Conservation (phyloP, 768 basidiomycete species). For the Gymnopilus junonius region DNA sequence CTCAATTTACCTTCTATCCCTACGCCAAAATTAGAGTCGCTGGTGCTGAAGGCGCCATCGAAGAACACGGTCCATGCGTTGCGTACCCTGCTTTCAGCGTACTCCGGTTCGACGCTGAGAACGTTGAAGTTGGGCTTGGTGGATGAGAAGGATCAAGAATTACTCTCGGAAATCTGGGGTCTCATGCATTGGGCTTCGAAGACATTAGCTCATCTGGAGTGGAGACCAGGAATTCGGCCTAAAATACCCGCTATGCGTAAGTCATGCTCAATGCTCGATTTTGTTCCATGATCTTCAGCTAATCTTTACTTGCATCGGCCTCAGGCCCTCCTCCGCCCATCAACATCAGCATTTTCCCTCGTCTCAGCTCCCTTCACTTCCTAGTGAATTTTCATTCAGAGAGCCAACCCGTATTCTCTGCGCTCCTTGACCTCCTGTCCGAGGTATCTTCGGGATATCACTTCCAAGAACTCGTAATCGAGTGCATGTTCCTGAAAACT, state of each 20-base stretch:
- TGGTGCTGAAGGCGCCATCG: slow-evolving; percentile 17
- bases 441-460: slow-evolving; percentile 17
- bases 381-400: slow-evolving; percentile 27
- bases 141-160: slow-evolving; percentile 12
- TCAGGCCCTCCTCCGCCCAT: slow-evolving; percentile 22
- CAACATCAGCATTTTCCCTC: slow-evolving; percentile 13
- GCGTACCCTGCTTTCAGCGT: slow-evolving; percentile 10
- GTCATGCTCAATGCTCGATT: not conserved
- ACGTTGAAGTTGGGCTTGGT: slow-evolving; percentile 14
- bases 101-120: slow-evolving; percentile 16
- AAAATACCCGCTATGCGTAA: slow-evolving; percentile 13
- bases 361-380: slow-evolving; percentile 18
- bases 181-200: slow-evolving; percentile 22
- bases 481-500: slow-evolving; percentile 25
- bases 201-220: slow-evolving; percentile 20
- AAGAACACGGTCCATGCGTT: slow-evolving; percentile 17
- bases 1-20: slow-evolving; percentile 14
- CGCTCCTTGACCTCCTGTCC: slow-evolving; percentile 15
- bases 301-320: not conserved
- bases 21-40: slow-evolving; percentile 6
- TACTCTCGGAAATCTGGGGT: slow-evolving; percentile 19
- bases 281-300: not conserved
- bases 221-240: slow-evolving; percentile 20
- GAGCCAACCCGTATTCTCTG: slow-evolving; percentile 14
- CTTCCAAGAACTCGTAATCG: slow-evolving; percentile 19